Evolutionary conservation across 2,329 filamentous ascomycete species (phyloP), one percentile per base, ranked within the genome.

Genomic region (Botrytis byssoidea): DNA sequence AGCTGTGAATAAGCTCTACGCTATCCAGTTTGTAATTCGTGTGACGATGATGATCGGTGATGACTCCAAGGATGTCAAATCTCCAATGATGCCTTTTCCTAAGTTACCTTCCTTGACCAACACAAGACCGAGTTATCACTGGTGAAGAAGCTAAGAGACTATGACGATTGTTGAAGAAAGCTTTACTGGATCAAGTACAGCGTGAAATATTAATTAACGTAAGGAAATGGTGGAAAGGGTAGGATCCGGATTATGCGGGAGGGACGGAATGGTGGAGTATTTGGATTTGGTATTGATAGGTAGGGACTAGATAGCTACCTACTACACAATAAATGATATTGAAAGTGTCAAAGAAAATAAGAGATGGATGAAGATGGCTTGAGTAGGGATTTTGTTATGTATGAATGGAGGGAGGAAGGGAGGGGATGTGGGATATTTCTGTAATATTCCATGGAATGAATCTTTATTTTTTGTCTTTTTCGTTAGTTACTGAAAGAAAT

Each of bases 1-100:
- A 42, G 22, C 35, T 25, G 3, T 25, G n/a, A 69, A 22, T 57
- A 69, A 69, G 48, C 35, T 57, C 66, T 44, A n/a, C 66, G 66
- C 66, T 57, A 69, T 42, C 12, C 51, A 44, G 48, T 29, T 57
- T n/a, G 12, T 35, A 51, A 42, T 57, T 59, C 37, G 66, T 42
- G 66, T 57, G 32, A 69, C 51, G 48, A 69, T 68, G 48, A 68
- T 68, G 10, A 57, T 57, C 51, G 51, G 32, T 48, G 48, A 69
- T 69, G 66, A 44, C 35, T 32, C 25, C 48, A 6, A 25, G 20
- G 48, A 32, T 42, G 44, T 35, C 8, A 22, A 44, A 16, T 32
- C 37, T 68, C 20, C 35, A 40, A 63, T 40, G 35, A 63, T n/a
- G 25, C 22, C 37, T 37, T n/a, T 51, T 37, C 25, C 9, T 0